Base-by-base conservation (phyloP, 768 basidiomycete species). In the Russula emetica region DNA sequence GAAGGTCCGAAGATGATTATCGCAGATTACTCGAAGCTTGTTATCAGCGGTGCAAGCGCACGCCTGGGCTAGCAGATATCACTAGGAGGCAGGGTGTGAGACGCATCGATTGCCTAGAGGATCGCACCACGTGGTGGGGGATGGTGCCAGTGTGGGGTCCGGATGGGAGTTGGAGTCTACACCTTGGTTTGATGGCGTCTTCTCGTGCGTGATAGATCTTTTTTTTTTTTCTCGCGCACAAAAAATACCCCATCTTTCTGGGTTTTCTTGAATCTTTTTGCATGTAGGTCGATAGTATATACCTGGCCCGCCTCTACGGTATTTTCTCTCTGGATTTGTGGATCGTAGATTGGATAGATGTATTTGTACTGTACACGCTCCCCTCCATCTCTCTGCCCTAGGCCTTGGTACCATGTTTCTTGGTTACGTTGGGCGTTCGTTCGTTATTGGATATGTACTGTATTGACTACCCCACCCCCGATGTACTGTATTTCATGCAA, bases 101-200 rank as follows among this genome's bases (percentile, higher is more conserved):
- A 38, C 64, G 67, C 34, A 34, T 68, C 7, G 67, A 68, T 26
- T 62, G 64, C 26, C 61, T 68, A 1, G 64, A 59, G 20, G 49
- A 49, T 26, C 36, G 64, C 24, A 66, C 61, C 8, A 45, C 51
- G 30, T 68, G 60, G 55, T 58, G 60, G 56, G 67, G 67, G 30
- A 18, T 59, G 52, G 55, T 52, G 64, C 52, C 60, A 18, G 51
- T 61, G 14, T 66, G 49, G 36, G 51, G 55, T 11, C 1, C 20
- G 51, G 67, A 67, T 50, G 59, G 58, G 44, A 56, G 42, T 26
- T 67, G 63, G 64, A 58, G 44, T 22, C 32, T 65, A 9, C 66
- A 66, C 32, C 59, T 61, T 24, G 50, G 45, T 16, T 28, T 66
- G 38, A 64, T 45, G 57, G 9, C 53, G n/a, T 44, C 66, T 36